Percentiles rank a stretch among this genome's conserved stretches.
Evolutionary conservation across 768 basidiomycete species (phyloP).

Genomic region (Scleroderma citrinum): DNA sequence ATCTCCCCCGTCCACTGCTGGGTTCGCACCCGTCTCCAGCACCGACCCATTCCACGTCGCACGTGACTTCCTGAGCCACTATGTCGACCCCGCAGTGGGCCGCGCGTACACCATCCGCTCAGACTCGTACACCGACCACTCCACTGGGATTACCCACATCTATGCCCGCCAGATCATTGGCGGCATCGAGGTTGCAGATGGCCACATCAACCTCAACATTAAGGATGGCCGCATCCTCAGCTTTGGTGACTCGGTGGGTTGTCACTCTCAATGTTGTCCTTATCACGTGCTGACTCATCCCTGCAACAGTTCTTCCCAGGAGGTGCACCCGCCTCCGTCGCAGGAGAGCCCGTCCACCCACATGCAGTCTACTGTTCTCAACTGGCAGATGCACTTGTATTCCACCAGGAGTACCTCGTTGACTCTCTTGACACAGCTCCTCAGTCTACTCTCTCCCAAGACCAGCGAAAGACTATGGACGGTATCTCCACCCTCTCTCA

Average conservation of each 20-base stretch:
- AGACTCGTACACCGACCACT: slow-evolving; percentile 83
- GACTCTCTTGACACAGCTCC: slow-evolving; percentile 7
- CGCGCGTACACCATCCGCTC: slow-evolving; percentile 56
- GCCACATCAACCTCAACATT: slow-evolving; percentile 91
- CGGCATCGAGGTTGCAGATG: slow-evolving; percentile 84
- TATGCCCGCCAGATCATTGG: slow-evolving; percentile 82
- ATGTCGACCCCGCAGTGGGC: slow-evolving; percentile 31
- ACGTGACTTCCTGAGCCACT: slow-evolving; percentile 45
- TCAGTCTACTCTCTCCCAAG: background rate
- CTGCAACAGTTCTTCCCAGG: slow-evolving; percentile 70
- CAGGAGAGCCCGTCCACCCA: slow-evolving; percentile 33
- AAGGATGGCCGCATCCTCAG: slow-evolving; percentile 79
- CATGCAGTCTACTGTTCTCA: slow-evolving; percentile 51
- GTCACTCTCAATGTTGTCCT: background rate
- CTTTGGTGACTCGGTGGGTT: slow-evolving; percentile 78
- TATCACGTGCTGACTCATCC: slow-evolving; percentile 3
- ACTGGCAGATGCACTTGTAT: slow-evolving; percentile 30
- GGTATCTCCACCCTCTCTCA: slow-evolving; percentile 33
- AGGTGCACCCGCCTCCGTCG: slow-evolving; percentile 35
- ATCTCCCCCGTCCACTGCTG: slow-evolving; percentile 32
- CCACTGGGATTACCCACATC: slow-evolving; percentile 83
- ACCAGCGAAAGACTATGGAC: slow-evolving; percentile 10
- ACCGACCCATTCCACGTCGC: slow-evolving; percentile 59
- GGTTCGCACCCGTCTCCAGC: slow-evolving; percentile 32
- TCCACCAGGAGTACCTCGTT: slow-evolving; percentile 25